Percentiles rank a stretch among this genome's conserved stretches.
phyloP scores from a whole-genome alignment of 2,329 filamentous ascomycete species.

The Ceratocystis lukuohia region DNA sequence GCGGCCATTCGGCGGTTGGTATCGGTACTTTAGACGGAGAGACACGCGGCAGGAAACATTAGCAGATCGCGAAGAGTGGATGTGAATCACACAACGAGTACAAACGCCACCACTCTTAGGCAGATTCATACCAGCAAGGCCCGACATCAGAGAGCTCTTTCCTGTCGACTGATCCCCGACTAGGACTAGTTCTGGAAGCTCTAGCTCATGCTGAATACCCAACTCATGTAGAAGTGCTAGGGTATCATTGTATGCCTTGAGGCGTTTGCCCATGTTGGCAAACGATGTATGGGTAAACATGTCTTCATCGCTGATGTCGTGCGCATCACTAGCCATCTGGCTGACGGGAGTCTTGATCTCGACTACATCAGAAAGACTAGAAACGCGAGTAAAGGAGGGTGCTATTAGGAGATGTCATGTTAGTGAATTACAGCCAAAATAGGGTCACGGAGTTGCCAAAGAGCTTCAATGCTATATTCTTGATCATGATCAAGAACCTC shows the following conservation, averaged over 20 bases:
- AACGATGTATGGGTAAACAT: constrained; percentile 34
- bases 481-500: not conserved
- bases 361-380: not conserved
- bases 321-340: not conserved
- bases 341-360: constrained; percentile 11
- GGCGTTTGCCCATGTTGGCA: constrained; percentile 44
- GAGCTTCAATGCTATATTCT: too few species aligned
- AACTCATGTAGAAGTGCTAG: constrained; percentile 57
- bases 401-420: not conserved
- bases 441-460: too few species aligned
- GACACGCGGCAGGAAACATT: constrained; percentile 57
- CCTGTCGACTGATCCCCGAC: constrained; percentile 77
- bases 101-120: constrained; percentile 61
- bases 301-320: constrained; percentile 23
- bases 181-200: constrained; percentile 65
- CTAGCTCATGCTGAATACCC: constrained; percentile 57
- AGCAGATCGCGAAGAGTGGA: constrained; percentile 47
- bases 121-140: constrained; percentile 54
- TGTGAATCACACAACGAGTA: constrained; percentile 69
- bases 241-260: constrained; percentile 52
- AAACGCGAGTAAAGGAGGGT: not conserved
- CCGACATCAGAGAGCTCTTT: constrained; percentile 58
- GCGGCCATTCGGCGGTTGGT: constrained; percentile 31
- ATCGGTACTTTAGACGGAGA: constrained; percentile 52
- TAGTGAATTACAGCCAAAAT: not conserved